Base-by-base conservation (phyloP, 2,329 filamentous ascomycete species). In the Trichoderma lentiforme region DNA sequence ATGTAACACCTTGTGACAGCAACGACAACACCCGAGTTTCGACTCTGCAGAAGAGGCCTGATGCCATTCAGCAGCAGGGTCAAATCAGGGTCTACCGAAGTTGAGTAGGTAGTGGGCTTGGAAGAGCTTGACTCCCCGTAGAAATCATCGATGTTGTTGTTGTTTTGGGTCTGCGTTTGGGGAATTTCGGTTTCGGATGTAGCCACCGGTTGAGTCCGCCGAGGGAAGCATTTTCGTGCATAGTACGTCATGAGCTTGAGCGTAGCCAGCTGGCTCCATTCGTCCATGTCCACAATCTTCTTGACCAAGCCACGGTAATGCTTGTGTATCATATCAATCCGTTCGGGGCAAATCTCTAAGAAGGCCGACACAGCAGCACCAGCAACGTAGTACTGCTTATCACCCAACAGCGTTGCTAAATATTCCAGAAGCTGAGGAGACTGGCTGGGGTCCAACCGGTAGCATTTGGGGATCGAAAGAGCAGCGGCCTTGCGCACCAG, bases 231-330 rank as follows among this genome's bases (percentile, higher is more conserved):
- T 79, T 89, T 92, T 70, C 96, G 89, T 2, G 93, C 90, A 80
- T 99, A 99, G 26, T 90, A 84, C 1, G 92, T 91, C 89, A 98
- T 91, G 74, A 99, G 84, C 51, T 90, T 88, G 76, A 99, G 79
- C 3, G 93, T 93, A 2, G 94, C 92, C 69, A 98, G 82, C 82
- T 99, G 96, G 56, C 94, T 93, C 96, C 96, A 99, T 82, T 99
- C 96, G 78, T 99, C 96, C 96, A 99, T 99, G 79, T 99, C 96
- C 28, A 98, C 94, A 67, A 98, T 84, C 84, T 98, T 97, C 80
- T 90, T 93, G 74, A 97, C 91, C 74, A 99, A 84, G 43, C 89
- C 86, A 65, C 93, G 90, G 82, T 98, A 99, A 79, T 97, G 92
- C 75, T 92, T 91, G 81, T 99, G 96, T 76, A 99, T 90, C 73